Conservation (phyloP, 495 filamentous ascomycete genomes). For the Daldinia caldariorum region DNA sequence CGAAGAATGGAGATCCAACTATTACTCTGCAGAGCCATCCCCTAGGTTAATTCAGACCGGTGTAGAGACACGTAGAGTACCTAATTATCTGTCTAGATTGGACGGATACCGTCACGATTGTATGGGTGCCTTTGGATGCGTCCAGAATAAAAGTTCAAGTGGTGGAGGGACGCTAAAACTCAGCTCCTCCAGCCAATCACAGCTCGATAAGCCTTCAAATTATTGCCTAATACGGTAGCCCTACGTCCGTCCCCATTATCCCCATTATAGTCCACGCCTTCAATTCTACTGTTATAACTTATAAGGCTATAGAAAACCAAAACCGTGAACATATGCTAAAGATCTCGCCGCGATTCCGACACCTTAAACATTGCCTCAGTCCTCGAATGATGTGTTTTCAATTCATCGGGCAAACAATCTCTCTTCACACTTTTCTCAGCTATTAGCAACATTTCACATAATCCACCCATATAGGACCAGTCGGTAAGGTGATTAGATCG, state of each 20-base stretch:
- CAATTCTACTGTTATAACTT: not conserved
- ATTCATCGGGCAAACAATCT: not conserved
- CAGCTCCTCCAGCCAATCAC: not conserved
- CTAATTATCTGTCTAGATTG: too few species aligned
- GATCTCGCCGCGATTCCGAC: not conserved
- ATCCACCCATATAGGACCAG: not conserved
- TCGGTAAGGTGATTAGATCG: too few species aligned
- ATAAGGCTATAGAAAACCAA: not conserved
- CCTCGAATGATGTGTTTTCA: not conserved
- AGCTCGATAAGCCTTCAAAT: not conserved
- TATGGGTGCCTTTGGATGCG: not conserved
- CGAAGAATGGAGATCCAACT: not conserved
- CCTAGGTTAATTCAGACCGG: not conserved
- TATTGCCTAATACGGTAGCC: conserved; percentile 1
- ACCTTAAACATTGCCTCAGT: not conserved
- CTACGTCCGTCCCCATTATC: not conserved
- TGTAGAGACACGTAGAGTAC: too few species aligned
- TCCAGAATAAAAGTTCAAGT: not conserved
- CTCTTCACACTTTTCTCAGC: not conserved
- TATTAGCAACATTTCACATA: not conserved
- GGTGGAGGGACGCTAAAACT: not conserved
- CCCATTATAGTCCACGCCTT: not conserved
- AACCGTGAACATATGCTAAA: not conserved
- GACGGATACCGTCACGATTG: not conserved
- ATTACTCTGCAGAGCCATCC: not conserved